Evolutionary conservation across 768 basidiomycete species (phyloP), one percentile per base, ranked within the genome.

Genomic region (Dendrothele bispora): DNA sequence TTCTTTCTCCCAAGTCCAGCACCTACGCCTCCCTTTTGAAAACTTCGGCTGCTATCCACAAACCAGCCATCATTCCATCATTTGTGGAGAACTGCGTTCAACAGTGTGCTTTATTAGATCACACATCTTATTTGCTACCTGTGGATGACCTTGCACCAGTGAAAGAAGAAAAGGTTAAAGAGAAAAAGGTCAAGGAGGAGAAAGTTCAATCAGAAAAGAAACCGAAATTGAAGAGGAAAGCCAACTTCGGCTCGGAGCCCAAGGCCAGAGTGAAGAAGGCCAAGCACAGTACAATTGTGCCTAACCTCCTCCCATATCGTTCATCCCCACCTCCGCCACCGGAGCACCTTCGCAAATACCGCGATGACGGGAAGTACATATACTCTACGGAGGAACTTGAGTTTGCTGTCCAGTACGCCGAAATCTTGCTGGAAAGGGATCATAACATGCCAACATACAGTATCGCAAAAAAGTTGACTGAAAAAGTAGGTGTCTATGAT

Each of bases 11-110:
- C 17, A 71, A 73, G 21, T 76, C 79, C 15, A 74, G 72, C 53
- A 72, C 72, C 6, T 85, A 79, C 49, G 67, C 67, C 18, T 72
- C 71, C n/a, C 70, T 82, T 7, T 55, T 72, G 3, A 42, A 59
- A 17, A 61, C 68, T 4, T 67, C 74, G 5, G 27, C 60, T 5
- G 56, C 63, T 12, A 61, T 65, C 18, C 65, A 67, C 10, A 78
- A 72, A 50, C 68, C 69, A 8, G 76, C 82, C 5, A 69, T 88
- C n/a, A 69, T 66, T 18, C 65, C 75, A 2, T 61, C 71, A 11
- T 86, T 84, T 54, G 68, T 86, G 21, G 52, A 67, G 18, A 82
- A 82, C 44, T 85, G 74, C 46, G 55, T 83, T 21, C 64, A 65
- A 38, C 62, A 70, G 49, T 62, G 68, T 17, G 61, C 51, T 15